Evolutionary conservation across 1,284 basidiomycete species (phyloP), one percentile per base, ranked within the genome.

Genomic region (Sanghuangporus baumii): DNA sequence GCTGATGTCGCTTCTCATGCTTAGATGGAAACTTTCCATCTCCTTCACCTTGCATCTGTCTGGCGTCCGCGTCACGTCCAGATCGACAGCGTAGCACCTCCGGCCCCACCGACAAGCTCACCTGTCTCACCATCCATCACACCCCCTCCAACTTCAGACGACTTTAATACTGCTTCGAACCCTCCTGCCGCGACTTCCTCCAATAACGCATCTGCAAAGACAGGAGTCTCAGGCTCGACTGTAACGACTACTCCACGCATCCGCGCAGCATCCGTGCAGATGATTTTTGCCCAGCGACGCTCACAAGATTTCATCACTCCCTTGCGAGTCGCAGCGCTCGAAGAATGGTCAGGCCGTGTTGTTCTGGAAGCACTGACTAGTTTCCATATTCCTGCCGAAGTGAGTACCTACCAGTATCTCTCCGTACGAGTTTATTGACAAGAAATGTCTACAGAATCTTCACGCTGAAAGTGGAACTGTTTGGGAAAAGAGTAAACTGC

Each of bases 21-120:
- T 60, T 66, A 93, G 91, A 91, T 92, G 90, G 89, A 92, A 71
- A 91, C 88, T 0, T 89, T 88, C 71, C 89, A 90, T 74, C 75
- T 92, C 55, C 83, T 85, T 67, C 87, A 92, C 72, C 80, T 91
- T 26, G 87, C 90, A 11, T 78, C 79, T 20, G 86, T 82, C 67
- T 90, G 87, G 68, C 65, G 64, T 62, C 69, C 60, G 55, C 67
- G 18, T 34, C 43, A 62, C 68, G 69, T 61, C 12, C 16, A 52
- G 2, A 4, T 26, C n/a, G 26, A 12, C n/a, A 6, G 31, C 7
- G 37, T n/a, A 47, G 74, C 68, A 2, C 78, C 81, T 7, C 37
- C 50, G 18, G 52, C 60, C 26, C 57, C 60, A n/a, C 58, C 48
- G 34, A 64, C 61, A 31, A 36, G 37, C 18, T 38, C 47, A 40